phyloP scores from a whole-genome alignment of 2,329 filamentous ascomycete species.

The Claviceps maximensis region DNA sequence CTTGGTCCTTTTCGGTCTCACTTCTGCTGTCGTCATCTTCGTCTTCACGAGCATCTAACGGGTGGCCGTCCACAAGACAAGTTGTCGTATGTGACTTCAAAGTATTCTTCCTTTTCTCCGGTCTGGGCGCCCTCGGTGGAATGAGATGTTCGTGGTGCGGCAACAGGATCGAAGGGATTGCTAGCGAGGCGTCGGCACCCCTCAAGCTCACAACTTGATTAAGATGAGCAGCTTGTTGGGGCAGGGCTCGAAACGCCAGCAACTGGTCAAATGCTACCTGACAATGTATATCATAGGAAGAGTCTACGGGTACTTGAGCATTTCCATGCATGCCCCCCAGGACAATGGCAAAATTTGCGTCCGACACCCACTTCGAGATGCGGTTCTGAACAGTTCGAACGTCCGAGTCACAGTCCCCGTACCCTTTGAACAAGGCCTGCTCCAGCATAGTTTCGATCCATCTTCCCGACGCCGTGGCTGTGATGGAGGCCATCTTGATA shows the following conservation, averaged over 20 bases:
- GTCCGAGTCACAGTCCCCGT: slow-evolving; percentile 3
- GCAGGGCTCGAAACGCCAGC: slow-evolving; percentile 3
- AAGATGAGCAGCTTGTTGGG: not conserved
- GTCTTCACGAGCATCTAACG: not conserved
- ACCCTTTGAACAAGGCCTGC: slow-evolving; percentile 4
- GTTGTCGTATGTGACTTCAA: no score
- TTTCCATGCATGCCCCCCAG: not conserved
- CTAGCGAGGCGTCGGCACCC: slow-evolving; percentile 1
- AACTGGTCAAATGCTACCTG: slow-evolving; percentile 1
- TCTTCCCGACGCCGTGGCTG: slow-evolving; percentile 3
- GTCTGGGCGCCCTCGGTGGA: not conserved
- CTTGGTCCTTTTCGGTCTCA: not conserved
- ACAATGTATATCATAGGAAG: slow-evolving; percentile 1
- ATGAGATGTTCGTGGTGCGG: slow-evolving; percentile 6
- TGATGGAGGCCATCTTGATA: slow-evolving; percentile 3
- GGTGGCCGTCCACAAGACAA: not conserved
- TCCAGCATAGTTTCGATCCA: slow-evolving; percentile 5
- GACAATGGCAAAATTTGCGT: slow-evolving; percentile 5
- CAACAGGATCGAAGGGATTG: slow-evolving; percentile 2
- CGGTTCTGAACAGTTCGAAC: not conserved
- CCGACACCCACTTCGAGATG: slow-evolving; percentile 2
- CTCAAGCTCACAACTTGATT: slow-evolving; percentile 1
- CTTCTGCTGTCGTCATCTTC: not conserved
- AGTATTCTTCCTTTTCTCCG: not conserved
- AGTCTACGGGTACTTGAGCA: slow-evolving; percentile 1